Evolutionary conservation across 78 protist genomes (phyloP).

Genomic region (Fonticula alba): DNA sequence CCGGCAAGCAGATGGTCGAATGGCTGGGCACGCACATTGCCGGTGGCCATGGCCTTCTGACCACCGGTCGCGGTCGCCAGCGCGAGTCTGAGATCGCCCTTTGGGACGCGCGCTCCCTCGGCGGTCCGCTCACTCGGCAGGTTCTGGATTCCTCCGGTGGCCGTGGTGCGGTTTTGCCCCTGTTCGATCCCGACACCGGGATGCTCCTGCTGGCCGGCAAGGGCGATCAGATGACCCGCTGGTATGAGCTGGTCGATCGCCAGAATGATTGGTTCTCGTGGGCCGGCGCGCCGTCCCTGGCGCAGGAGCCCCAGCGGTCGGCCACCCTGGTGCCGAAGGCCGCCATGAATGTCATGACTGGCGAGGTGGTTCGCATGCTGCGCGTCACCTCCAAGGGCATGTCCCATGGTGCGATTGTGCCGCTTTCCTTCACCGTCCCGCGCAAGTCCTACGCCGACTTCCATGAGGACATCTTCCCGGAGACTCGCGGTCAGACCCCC

Average conservation of each 20-base stretch:
- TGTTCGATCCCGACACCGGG: slow-evolving; percentile 28
- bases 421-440: slow-evolving; percentile 13
- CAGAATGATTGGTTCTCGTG: slow-evolving; percentile 2
- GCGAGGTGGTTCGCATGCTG: slow-evolving; percentile 20
- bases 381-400: neutral
- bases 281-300: slow-evolving; percentile 13
- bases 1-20: too few relatives aligned
- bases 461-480: slow-evolving; percentile 26
- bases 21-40: too few relatives aligned
- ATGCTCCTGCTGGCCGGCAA: slow-evolving; percentile 30
- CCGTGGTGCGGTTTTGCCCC: too few relatives aligned
- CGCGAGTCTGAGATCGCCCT: too few relatives aligned
- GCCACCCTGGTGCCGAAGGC: slow-evolving; percentile 31
- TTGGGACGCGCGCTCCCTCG: too few relatives aligned
- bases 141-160: too few relatives aligned
- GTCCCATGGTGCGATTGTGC: slow-evolving; percentile 4
- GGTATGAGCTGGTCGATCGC: slow-evolving; percentile 20
- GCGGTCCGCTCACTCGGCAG: too few relatives aligned
- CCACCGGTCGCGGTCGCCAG: too few relatives aligned
- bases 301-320: too few relatives aligned
- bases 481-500: slow-evolving; percentile 2
- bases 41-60: too few relatives aligned
- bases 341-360: neutral
- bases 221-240: slow-evolving; percentile 31
- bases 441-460: slow-evolving; percentile 18